These are phyloP conservation scores for Begonia masoniana DNA, from an alignment of 306 rosid species.

Conservation along the genomic window DNA sequence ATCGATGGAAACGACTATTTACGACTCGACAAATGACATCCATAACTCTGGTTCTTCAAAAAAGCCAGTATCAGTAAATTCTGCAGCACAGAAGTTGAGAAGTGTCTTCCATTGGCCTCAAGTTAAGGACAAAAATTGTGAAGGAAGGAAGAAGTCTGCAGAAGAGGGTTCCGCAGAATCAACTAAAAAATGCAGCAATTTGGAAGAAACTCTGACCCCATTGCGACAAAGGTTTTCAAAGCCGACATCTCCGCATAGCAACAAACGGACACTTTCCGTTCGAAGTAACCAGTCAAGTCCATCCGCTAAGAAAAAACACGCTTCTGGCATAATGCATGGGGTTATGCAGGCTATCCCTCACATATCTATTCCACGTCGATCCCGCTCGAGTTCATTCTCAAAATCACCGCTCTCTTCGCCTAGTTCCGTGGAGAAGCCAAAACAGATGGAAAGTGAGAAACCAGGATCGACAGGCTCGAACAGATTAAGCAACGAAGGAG, in stretches of 20 bases:
- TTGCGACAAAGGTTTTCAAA: constrained; percentile 67
- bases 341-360: constrained; percentile 59
- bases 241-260: constrained; percentile 40
- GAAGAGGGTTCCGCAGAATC: constrained; percentile 40
- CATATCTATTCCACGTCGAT: constrained; percentile 35
- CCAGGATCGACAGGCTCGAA: constrained; percentile 63
- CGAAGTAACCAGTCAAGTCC: constrained; percentile 91
- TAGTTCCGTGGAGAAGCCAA: constrained; percentile 54
- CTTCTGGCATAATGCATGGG: constrained; percentile 59
- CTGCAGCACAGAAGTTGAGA: constrained; percentile 53
- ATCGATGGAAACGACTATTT: constrained; percentile 32
- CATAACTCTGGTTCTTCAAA: constrained; percentile 20
- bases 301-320: constrained; percentile 83
- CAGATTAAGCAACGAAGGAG: constrained; percentile 21
- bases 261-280: constrained; percentile 81
- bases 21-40: constrained; percentile 19
- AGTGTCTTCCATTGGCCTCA: constrained; percentile 58
- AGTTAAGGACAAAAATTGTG: constrained; percentile 38
- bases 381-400: constrained; percentile 84
- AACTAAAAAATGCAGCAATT: constrained; percentile 26
- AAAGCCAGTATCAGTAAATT: constrained; percentile 54
- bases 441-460: constrained; percentile 46
- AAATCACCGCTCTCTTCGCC: constrained; percentile 75
- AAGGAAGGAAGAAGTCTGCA: constrained; percentile 20
- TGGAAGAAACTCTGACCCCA: constrained; percentile 54